These are phyloP conservation scores for Ophiostoma himal-ulmi DNA, from an alignment of 2,329 filamentous ascomycete species.

Conservation along the genomic window DNA sequence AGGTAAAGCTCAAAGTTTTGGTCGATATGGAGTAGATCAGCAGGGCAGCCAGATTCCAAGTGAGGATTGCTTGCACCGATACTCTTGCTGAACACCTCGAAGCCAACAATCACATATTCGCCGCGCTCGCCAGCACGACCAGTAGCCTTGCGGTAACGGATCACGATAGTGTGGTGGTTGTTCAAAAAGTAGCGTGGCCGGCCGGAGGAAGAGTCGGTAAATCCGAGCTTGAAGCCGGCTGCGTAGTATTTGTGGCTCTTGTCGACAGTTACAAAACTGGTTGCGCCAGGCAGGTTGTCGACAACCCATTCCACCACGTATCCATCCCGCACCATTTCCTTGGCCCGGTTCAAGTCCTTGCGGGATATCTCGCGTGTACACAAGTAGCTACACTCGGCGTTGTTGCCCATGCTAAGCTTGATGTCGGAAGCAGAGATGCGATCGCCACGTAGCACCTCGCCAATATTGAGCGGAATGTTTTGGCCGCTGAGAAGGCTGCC, in stretches of 20 bases:
- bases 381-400: constrained; percentile 65
- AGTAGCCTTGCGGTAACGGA: constrained; percentile 68
- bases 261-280: constrained; percentile 80
- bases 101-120: constrained; percentile 76
- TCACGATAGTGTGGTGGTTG: constrained; percentile 81
- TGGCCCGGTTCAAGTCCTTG: constrained; percentile 60
- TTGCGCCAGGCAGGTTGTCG: constrained; percentile 83
- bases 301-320: constrained; percentile 93
- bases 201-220: constrained; percentile 57
- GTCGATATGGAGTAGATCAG: constrained; percentile 56
- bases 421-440: constrained; percentile 81
- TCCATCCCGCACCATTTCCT: constrained; percentile 66
- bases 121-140: constrained; percentile 62
- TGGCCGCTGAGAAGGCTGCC: constrained; percentile 69
- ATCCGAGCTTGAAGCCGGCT: constrained; percentile 82
- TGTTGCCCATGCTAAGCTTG: constrained; percentile 69
- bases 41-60: constrained; percentile 60
- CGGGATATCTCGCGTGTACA: constrained; percentile 63
- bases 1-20: constrained; percentile 65
- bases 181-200: constrained; percentile 68
- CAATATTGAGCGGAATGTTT: constrained; percentile 74
- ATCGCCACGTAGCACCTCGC: constrained; percentile 81
- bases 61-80: constrained; percentile 57
- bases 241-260: constrained; percentile 83
- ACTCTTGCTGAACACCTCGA: constrained; percentile 86